Conservation (phyloP, 805 yeast species). For the Ogataea trehaloabstinens region DNA sequence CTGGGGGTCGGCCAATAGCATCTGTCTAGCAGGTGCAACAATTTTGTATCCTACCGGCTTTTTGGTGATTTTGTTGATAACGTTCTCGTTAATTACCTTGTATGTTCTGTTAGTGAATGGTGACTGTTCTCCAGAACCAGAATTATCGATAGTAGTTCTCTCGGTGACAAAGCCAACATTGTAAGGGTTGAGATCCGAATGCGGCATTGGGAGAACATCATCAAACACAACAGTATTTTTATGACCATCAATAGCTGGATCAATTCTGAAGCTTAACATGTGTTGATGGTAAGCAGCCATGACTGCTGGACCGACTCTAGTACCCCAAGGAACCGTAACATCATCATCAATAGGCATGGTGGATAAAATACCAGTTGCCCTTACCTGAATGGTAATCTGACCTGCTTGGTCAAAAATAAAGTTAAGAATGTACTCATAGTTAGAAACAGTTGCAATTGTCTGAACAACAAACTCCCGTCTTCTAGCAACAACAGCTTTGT, state of each 20-base stretch:
- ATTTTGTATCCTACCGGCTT: constrained; percentile 77
- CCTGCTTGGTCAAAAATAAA: constrained; percentile 76
- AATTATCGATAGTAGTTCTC: constrained; percentile 63
- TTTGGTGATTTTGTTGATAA: constrained; percentile 65
- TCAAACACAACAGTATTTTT: constrained; percentile 70
- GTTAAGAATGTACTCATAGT: constrained; percentile 76
- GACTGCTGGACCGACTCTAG: constrained; percentile 74
- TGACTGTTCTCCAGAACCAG: constrained; percentile 70
- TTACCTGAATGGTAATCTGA: constrained; percentile 70
- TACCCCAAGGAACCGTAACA: constrained; percentile 68
- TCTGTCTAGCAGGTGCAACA: constrained; percentile 70
- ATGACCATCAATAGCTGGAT: constrained; percentile 81
- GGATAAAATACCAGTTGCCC: constrained; percentile 85
- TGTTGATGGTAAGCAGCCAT: constrained; percentile 87
- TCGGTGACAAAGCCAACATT: constrained; percentile 68
- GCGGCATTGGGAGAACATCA: constrained; percentile 63
- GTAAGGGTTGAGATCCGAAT: constrained; percentile 56
- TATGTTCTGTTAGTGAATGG: constrained; percentile 73
- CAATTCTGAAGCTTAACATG: constrained; percentile 73
- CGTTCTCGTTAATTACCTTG: constrained; percentile 72
- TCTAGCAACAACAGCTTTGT: constrained; percentile 68
- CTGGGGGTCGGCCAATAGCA: constrained; percentile 63
- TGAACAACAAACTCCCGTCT: constrained; percentile 77
- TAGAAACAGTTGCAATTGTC: constrained; percentile 81
- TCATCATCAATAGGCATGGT: constrained; percentile 79